Conservation (phyloP, 441 rosid species). For the Mallotus repandus region DNA sequence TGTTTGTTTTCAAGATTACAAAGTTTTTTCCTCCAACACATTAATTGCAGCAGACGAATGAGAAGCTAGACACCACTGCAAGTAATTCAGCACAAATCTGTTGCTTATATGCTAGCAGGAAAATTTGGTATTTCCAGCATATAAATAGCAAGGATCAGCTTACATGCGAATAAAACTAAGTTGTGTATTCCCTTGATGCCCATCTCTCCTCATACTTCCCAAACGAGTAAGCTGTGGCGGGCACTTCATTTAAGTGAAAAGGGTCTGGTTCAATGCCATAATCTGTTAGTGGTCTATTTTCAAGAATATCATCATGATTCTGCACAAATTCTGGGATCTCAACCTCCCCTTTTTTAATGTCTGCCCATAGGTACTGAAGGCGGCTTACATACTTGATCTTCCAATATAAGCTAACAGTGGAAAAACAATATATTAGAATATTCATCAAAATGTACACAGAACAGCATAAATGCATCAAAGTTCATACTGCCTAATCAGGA, state of each 20-base stretch:
- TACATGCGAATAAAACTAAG: conserved; percentile 16
- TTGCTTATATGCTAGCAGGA: too few species aligned
- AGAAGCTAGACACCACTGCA: too few species aligned
- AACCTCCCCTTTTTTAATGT: conserved; percentile 64
- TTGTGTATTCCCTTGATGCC: conserved; percentile 50
- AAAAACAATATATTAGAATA: conserved; percentile 1
- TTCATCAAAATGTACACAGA: conserved; percentile 1
- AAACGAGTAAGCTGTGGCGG: conserved; percentile 48
- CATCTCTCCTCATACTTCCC: conserved; percentile 68
- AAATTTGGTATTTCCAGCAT: too few species aligned
- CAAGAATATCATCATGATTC: conserved; percentile 67
- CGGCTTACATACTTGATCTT: conserved; percentile 76
- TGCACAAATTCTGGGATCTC: conserved; percentile 75
- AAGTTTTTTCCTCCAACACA: too few species aligned
- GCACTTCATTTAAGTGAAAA: conserved; percentile 56
- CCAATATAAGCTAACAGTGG: conserved; percentile 53
- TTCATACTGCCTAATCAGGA: neutral
- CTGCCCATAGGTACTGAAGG: conserved; percentile 74
- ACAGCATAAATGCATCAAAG: neutral
- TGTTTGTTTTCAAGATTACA: too few species aligned
- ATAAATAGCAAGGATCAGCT: too few species aligned
- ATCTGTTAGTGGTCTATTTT: conserved; percentile 67
- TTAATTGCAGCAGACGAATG: too few species aligned
- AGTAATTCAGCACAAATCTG: too few species aligned
- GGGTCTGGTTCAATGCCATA: conserved; percentile 93